Evolutionary conservation across 306 rosid genomes (phyloP).

Genomic region (Mimosa bimucronata): DNA sequence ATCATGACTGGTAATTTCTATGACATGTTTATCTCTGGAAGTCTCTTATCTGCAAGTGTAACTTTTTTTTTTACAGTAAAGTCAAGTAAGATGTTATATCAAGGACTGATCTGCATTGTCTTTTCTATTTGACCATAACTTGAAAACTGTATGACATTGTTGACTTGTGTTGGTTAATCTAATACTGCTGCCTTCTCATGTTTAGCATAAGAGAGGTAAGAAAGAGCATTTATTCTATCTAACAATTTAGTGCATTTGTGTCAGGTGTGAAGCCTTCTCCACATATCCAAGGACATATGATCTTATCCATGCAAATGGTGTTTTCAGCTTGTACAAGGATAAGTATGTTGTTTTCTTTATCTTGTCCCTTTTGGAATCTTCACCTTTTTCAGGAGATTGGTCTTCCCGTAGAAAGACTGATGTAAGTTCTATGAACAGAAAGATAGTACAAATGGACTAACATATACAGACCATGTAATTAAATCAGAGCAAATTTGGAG

Average conservation of each 20-base stretch:
- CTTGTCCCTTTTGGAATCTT: not conserved
- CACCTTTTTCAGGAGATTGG: conserved; percentile 6
- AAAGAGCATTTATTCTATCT: not conserved
- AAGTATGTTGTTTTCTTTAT: conserved; percentile 36
- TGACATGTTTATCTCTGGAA: not conserved
- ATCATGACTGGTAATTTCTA: conserved; percentile 59
- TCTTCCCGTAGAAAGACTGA: conserved; percentile 7
- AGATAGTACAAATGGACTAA: conserved; percentile 15
- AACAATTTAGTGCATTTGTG: not conserved
- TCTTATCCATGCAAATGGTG: conserved; percentile 77
- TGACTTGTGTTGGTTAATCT: not conserved
- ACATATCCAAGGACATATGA: conserved; percentile 94
- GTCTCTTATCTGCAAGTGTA: not conserved
- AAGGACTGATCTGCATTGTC: conserved; percentile 12
- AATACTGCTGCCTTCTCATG: not conserved
- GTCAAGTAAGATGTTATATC: not conserved
- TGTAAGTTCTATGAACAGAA: conserved; percentile 13
- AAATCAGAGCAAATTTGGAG: not conserved
- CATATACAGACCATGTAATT: not conserved
- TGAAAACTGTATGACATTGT: not conserved
- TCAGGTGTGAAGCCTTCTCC: conserved; percentile 89
- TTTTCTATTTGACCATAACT: conserved; percentile 9
- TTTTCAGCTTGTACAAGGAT: conserved; percentile 76
- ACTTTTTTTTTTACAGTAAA: not conserved
- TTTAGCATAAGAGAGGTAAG: not conserved